Base-by-base conservation (phyloP, 192 early-diverging fungal species). In the Coemansia reversa region DNA sequence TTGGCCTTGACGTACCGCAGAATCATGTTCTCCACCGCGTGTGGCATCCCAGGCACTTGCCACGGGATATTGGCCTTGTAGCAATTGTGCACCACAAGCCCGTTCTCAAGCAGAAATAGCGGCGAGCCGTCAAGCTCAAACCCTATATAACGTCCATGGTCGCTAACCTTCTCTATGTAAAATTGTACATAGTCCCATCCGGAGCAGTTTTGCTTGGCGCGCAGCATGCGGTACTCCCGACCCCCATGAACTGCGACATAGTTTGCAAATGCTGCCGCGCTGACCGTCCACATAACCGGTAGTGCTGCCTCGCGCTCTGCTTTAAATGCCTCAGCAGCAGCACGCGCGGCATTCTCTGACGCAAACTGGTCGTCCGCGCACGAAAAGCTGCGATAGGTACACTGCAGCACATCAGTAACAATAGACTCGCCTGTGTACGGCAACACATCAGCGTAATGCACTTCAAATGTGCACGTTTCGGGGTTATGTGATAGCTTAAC, bases 31-130 rank as follows among this genome's bases (percentile, higher is more conserved):
- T 98, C 95, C 61, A 99, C 92, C 5, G 97, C 92, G 30, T 87
- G 90, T n/a, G 97, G 95, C 85, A 99, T 87, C 39, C 96, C 96
- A 51, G 95, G 94, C 18, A 99, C 96, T 70, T 97, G 95, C 97
- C 97, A 99, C 32, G 97, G 95, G 66, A 97, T 96, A 75, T 99
- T 99, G 28, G 97, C 95, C 83, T 99, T 99, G 92, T 93, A 97
- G 74, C 85, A 89, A 62, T 76, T 83, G 67, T 74, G 58, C 4
- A 72, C 68, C 42, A 76, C 68, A 48, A 66, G 51, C 48, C 69
- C 47, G 69, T 69, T 70, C n/a, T 50, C 65, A 39, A 77, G 65
- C 29, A 71, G 27, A 57, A 71, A 77, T 23, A 70, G 64, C 30
- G 69, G 62, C 14, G 69, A 63, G 14, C 58, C 66, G 24, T 54